Evolutionary conservation across 345 rosid species (phyloP).

Genomic region (Linum trigynum): DNA sequence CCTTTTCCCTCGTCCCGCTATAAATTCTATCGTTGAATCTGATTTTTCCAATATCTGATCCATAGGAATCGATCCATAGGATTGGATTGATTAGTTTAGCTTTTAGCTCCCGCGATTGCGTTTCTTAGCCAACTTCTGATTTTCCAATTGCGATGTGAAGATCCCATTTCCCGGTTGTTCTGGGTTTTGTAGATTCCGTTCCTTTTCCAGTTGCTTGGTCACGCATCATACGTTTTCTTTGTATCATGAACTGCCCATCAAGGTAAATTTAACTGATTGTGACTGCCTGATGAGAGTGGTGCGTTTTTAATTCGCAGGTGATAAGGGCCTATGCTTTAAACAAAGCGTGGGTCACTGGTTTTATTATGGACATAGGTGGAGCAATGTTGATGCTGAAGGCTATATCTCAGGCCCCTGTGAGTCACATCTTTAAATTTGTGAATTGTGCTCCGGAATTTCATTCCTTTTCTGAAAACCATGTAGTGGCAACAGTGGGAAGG

Average conservation of each 20-base stretch:
- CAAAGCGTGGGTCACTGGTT: slow-evolving; percentile 71
- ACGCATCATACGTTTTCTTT: background rate
- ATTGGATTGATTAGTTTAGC: background rate
- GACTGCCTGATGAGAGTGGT: background rate
- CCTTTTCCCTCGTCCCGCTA: background rate
- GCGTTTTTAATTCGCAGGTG: slow-evolving; percentile 35
- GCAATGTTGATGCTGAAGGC: slow-evolving; percentile 91
- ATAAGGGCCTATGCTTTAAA: slow-evolving; percentile 71
- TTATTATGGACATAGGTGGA: slow-evolving; percentile 85
- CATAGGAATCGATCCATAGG: background rate
- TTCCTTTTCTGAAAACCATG: background rate
- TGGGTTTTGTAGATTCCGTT: slow-evolving; percentile 1
- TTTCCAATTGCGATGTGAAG: background rate
- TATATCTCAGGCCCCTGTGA: slow-evolving; percentile 83
- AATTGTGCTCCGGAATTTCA: background rate
- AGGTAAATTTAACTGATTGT: background rate
- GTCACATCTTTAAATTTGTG: slow-evolving; percentile 13
- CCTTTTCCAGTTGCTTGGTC: background rate
- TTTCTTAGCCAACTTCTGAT: background rate
- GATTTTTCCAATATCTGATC: background rate
- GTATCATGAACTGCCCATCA: background rate
- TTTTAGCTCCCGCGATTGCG: background rate
- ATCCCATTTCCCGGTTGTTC: background rate
- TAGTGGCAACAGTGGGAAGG: too few relatives aligned
- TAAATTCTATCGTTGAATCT: too few relatives aligned